Evolutionary conservation across 1,284 basidiomycete genomes (phyloP).

Genomic region (Ustanciosporium gigantosporum): DNA sequence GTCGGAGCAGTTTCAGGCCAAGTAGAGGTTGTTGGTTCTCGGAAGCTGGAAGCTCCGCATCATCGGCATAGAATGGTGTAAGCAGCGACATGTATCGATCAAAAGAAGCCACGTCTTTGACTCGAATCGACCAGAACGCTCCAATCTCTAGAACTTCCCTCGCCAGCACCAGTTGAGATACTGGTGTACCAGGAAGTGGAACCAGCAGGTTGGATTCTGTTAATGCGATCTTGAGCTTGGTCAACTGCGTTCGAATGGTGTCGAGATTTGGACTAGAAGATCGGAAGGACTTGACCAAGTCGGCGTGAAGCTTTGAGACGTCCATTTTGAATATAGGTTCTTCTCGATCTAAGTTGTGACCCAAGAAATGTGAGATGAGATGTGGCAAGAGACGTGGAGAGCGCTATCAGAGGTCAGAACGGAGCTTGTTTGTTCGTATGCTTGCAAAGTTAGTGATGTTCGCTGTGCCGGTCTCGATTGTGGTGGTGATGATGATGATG

Average conservation of each 20-base stretch:
- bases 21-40: conserved; percentile 83
- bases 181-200: conserved; percentile 63
- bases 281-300: conserved; percentile 20
- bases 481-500: too few relatives aligned
- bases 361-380: too few relatives aligned
- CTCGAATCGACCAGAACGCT: conserved; percentile 86
- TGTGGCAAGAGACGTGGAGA: too few relatives aligned
- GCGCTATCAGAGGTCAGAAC: too few relatives aligned
- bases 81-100: conserved; percentile 93
- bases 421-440: too few relatives aligned
- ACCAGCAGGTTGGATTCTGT: conserved; percentile 75
- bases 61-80: conserved; percentile 84
- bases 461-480: too few relatives aligned
- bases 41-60: conserved; percentile 77
- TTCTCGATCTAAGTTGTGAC: too few relatives aligned
- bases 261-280: conserved; percentile 11
- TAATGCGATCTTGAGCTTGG: conserved; percentile 70
- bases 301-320: conserved; percentile 11
- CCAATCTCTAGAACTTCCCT: conserved; percentile 95
- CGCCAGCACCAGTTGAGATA: conserved; percentile 59
- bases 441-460: too few relatives aligned
- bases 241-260: conserved; percentile 34
- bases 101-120: conserved; percentile 85
- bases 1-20: conserved; percentile 88
- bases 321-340: too few relatives aligned